Evolutionary conservation across 139 green algal genomes (phyloP), one percentile per base, ranked within the genome.

Genomic region (Auxenochlorella pyrenoidosa): DNA sequence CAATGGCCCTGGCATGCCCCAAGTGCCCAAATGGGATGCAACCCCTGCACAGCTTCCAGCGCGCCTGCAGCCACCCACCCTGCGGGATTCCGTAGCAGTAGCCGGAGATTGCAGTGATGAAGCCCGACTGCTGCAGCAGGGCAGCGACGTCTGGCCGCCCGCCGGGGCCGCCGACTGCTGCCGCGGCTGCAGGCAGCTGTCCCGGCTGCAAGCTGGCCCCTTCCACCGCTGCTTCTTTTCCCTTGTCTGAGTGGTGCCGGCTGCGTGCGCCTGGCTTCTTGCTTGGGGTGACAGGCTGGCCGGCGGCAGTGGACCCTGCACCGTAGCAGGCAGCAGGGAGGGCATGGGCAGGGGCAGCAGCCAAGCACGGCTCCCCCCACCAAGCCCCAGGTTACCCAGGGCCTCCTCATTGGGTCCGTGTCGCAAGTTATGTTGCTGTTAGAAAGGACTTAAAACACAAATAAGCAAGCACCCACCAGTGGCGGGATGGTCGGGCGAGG

Each of bases 101-200:
- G 19, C 26, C 51, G 18, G 12, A 24, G 47, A 68, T n/a, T 0
- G 44, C 12, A 3, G 22, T 44, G n/a, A 83, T 83, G 76, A 79
- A 79, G 41, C 73, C 73, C 4, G 73, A n/a, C 47, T 83, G 47
- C 51, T 68, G n/a, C 76, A 66, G 51, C 47, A 83, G 51, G 10
- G 51, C 47, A 36, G 43, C n/a, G 3, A 70, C 76, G 13, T 65
- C 76, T 0, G 41, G 22, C 66, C 15, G 28, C 13, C 36, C 30
- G 15, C 66, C 66, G 30, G 66, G 47, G 47, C 47, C 47, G 47
- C 47, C 30, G 10, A 34, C 66, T 21, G 66, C 66, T 32, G 66
- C 66, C 30, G 66, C 66, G 13, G 66, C 66, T 18, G 66, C 47
- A 40, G 32, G 30, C 13, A 15, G 30, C 30, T n/a, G 30, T 32